Conservation (phyloP, 441 rosid species). For the Euphorbia schlechtendalii region DNA sequence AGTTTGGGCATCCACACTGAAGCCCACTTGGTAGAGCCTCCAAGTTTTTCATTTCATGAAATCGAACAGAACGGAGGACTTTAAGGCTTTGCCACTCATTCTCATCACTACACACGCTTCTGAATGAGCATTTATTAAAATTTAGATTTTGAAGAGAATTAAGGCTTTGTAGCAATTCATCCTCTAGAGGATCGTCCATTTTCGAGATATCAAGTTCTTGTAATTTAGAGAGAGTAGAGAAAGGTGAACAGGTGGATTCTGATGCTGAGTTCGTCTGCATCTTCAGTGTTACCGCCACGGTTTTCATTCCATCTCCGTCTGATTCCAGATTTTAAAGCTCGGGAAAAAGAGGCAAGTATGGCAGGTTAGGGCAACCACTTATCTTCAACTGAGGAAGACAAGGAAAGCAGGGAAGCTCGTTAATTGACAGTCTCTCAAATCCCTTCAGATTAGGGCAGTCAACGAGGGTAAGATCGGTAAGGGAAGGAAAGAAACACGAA, state of each 20-base stretch:
- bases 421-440: no score
- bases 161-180: constrained; percentile 2
- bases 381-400: no score
- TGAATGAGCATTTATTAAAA: neutral
- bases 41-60: neutral
- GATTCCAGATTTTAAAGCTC: no score
- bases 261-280: neutral
- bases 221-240: neutral
- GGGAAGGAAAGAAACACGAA: constrained; percentile 14
- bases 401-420: no score
- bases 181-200: neutral
- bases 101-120: neutral
- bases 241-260: neutral
- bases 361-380: no score
- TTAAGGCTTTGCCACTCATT: neutral
- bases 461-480: fast-evolving
- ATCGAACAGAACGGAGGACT: neutral
- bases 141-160: constrained; percentile 2
- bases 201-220: neutral
- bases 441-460: neutral
- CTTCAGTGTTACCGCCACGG: neutral
- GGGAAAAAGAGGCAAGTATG: no score
- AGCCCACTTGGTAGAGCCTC: constrained; percentile 15
- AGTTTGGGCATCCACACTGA: constrained; percentile 8
- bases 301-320: neutral